A percentile compares a stretch with the other conserved stretches of the same genome.
Evolutionary conservation across 2,329 filamentous ascomycete genomes (phyloP).

Genomic region (Pseudogymnoascus sp.): DNA sequence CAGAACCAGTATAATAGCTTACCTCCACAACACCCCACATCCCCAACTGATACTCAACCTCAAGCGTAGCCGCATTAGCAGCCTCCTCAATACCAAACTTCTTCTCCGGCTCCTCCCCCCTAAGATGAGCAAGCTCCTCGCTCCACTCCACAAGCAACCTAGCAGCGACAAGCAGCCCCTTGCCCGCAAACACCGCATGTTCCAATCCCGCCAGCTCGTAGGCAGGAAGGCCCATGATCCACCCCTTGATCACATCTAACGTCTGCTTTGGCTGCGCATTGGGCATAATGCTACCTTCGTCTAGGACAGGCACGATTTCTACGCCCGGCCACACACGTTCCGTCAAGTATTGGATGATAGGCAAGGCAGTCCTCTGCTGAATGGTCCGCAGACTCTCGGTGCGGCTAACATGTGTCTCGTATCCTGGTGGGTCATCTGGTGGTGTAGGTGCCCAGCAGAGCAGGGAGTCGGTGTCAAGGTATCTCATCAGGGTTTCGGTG

Average conservation of each 20-base stretch:
- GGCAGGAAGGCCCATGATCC: constrained; percentile 63
- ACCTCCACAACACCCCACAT: constrained; percentile 91
- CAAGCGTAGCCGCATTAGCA: constrained; percentile 66
- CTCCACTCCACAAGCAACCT: constrained; percentile 84
- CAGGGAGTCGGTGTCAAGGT: constrained; percentile 85
- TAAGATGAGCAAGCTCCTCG: constrained; percentile 54
- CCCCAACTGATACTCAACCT: constrained; percentile 83
- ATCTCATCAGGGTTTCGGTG: constrained; percentile 65
- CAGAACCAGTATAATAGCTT: not conserved
- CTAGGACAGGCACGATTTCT: constrained; percentile 72
- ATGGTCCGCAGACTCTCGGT: constrained; percentile 58
- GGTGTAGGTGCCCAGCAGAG: constrained; percentile 75
- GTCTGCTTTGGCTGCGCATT: constrained; percentile 65
- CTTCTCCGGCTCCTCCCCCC: constrained; percentile 25
- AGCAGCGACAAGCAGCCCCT: constrained; percentile 73
- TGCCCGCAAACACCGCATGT: constrained; percentile 73
- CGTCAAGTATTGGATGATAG: constrained; percentile 65
- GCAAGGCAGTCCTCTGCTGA: constrained; percentile 62
- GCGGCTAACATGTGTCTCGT: constrained; percentile 38
- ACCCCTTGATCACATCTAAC: constrained; percentile 67
- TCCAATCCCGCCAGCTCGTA: constrained; percentile 87
- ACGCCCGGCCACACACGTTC: constrained; percentile 77
- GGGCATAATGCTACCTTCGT: constrained; percentile 68
- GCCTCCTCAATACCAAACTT: constrained; percentile 79
- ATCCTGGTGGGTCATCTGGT: constrained; percentile 39